Conservation (phyloP, 1,284 basidiomycete genomes). For the Austropuccinia psidii region DNA sequence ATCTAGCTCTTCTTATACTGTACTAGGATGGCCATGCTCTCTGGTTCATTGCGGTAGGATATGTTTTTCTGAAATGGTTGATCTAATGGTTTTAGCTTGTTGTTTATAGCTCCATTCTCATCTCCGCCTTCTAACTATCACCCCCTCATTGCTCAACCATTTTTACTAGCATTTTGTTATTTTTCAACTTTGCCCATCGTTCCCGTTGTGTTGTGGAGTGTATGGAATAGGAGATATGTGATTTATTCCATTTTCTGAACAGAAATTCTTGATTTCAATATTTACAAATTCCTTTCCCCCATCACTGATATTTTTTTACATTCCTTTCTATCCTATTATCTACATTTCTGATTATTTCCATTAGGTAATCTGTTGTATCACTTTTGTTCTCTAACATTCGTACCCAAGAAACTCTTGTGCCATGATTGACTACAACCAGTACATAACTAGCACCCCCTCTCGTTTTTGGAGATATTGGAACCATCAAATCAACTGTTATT, state of each 20-base stretch:
- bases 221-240: neutral
- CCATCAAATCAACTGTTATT: neutral
- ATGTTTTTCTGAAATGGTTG: neutral
- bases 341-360: neutral
- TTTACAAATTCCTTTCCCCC: conserved; percentile 11
- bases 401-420: neutral
- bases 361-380: neutral
- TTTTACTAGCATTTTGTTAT: neutral
- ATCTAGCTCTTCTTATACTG: too few relatives aligned
- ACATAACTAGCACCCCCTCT: neutral
- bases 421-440: neutral
- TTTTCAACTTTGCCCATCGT: neutral
- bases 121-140: neutral
- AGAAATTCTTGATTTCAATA: neutral
- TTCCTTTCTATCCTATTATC: neutral
- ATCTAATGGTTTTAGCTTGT: neutral
- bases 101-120: neutral
- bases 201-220: conserved; percentile 11
- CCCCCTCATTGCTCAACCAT: neutral
- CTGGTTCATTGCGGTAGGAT: too few relatives aligned
- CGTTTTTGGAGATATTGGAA: neutral
- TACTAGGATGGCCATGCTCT: too few relatives aligned
- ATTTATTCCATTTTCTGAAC: neutral
- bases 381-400: neutral
- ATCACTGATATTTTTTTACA: conserved; percentile 4